Evolutionary conservation across 805 yeast species (phyloP).

Genomic region (Candida vartiovaarae): DNA sequence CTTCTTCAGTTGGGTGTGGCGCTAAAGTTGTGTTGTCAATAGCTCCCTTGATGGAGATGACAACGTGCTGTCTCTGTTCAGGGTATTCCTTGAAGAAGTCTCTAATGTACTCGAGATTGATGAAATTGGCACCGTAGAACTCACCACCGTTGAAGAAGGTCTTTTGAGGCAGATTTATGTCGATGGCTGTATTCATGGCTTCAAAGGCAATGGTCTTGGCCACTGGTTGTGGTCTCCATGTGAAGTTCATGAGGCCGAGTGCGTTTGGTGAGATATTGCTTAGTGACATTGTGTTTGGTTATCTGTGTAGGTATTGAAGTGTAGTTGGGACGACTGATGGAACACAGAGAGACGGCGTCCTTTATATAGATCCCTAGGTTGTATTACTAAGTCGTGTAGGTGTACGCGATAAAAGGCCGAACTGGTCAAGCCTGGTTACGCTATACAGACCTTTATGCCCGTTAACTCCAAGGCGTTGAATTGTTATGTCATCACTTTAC

Average conservation of each 20-base stretch:
- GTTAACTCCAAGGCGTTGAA: no score
- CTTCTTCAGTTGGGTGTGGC: constrained; percentile 47
- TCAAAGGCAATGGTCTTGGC: constrained; percentile 47
- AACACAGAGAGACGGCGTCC: no score
- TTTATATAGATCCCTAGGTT: no score
- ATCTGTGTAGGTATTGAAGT: no score
- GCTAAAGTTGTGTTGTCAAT: constrained; percentile 26
- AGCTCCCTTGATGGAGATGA: constrained; percentile 67
- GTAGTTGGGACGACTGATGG: no score
- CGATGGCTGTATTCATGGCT: constrained; percentile 45
- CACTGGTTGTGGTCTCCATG: constrained; percentile 57
- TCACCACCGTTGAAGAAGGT: constrained; percentile 68
- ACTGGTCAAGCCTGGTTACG: no score
- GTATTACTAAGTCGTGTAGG: no score
- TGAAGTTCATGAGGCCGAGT: constrained; percentile 76
- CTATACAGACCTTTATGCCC: no score
- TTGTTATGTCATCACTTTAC: no score
- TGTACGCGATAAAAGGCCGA: no score
- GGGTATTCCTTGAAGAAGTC: constrained; percentile 55
- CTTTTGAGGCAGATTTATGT: constrained; percentile 31
- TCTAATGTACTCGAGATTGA: constrained; percentile 50
- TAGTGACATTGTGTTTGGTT: not conserved
- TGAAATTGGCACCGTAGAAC: constrained; percentile 55
- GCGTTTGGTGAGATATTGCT: constrained; percentile 32
- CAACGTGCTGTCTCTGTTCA: constrained; percentile 45